Conservation (phyloP, 202 grass and related monocot species). For the Schoenoplectus tabernaemontani region DNA sequence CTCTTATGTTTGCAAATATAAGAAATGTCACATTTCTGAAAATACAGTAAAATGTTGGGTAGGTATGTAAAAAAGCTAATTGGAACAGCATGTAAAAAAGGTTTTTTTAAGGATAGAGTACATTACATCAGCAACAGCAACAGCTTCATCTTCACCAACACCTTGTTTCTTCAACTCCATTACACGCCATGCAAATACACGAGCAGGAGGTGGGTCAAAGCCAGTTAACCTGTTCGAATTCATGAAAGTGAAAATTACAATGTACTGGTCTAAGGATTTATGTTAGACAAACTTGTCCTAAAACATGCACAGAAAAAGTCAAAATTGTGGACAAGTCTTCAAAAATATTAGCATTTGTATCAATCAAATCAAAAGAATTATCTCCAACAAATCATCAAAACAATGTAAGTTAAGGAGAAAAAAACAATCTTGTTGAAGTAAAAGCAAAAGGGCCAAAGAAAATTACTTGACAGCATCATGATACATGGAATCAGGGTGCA, state of each 20-base stretch:
- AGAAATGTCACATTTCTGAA: not conserved
- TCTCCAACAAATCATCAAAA: not conserved
- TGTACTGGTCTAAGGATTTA: not conserved
- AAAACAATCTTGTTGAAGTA: not conserved
- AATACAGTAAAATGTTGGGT: not conserved
- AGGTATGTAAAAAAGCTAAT: not conserved
- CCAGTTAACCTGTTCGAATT: slow-evolving; percentile 58
- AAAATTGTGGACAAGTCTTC: not conserved
- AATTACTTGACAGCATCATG: slow-evolving; percentile 70
- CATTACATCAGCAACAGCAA: slow-evolving; percentile 67
- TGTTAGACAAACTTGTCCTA: not conserved
- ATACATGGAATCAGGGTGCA: slow-evolving; percentile 64
- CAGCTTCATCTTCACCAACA: slow-evolving; percentile 52
- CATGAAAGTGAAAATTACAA: not conserved
- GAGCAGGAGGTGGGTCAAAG: slow-evolving; percentile 68
- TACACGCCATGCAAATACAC: slow-evolving; percentile 82
- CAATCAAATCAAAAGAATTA: not conserved
- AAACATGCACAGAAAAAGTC: not conserved
- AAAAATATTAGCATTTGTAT: not conserved
- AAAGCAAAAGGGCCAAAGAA: not conserved
- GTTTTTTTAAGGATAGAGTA: not conserved
- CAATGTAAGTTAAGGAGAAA: not conserved
- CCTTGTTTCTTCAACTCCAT: slow-evolving; percentile 67
- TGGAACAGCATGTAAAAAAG: not conserved
- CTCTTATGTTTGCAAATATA: not conserved